Conservation (phyloP, 768 basidiomycete genomes). For the Rhodotorula diobovata region DNA sequence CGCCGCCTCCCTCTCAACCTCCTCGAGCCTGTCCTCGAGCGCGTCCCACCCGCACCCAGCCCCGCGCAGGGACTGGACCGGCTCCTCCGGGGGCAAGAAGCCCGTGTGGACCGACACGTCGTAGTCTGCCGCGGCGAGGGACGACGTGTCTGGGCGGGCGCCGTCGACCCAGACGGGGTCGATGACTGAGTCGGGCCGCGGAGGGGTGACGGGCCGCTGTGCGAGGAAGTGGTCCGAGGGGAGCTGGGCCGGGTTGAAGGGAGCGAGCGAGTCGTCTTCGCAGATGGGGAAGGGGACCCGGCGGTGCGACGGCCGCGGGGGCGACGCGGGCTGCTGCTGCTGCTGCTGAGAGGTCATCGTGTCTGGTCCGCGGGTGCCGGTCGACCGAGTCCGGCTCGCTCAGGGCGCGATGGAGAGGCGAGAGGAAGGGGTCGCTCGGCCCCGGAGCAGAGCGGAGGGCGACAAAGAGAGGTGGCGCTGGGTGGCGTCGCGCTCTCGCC, state of each 20-base stretch:
- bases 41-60: constrained; percentile 46
- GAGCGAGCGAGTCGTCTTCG: not conserved
- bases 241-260: constrained; percentile 1
- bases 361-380: not conserved
- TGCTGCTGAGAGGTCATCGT: not conserved
- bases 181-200: constrained; percentile 2
- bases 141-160: constrained; percentile 54
- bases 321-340: not conserved
- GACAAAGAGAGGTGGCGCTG: not conserved
- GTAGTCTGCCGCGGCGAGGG: constrained; percentile 78
- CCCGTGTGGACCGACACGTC: constrained; percentile 87
- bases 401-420: not conserved
- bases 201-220: constrained; percentile 30
- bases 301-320: not conserved
- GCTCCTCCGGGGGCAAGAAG: constrained; percentile 81
- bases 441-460: too few species aligned
- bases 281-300: constrained; percentile 1
- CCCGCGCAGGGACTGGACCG: constrained; percentile 64
- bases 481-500: too few species aligned
- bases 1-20: constrained; percentile 57
- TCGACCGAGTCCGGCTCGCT: not conserved
- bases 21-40: constrained; percentile 45
- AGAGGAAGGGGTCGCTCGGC: not conserved
- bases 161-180: constrained; percentile 4
- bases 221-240: constrained; percentile 43